Base-by-base conservation (phyloP, 2,329 filamentous ascomycete species). In the Cladosporium sp. region DNA sequence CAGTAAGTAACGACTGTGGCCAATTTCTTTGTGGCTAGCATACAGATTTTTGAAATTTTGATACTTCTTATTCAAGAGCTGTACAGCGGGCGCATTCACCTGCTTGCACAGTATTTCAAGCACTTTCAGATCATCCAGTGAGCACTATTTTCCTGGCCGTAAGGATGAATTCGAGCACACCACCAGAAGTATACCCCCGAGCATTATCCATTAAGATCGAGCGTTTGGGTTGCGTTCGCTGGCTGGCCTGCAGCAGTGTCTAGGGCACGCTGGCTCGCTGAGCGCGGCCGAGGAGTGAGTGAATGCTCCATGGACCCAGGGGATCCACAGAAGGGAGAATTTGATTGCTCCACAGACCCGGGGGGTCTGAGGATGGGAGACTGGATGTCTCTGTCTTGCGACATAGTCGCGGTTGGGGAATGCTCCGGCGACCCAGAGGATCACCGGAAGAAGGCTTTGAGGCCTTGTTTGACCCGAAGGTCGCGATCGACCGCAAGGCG, bases 401-500 rank as follows among this genome's bases (percentile, higher is more conserved):
- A 44, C 38, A 44, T 44, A 44, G 38, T 44, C 6, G 38, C 18
- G 38, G 18, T n/a, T 44, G 38, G 6, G 38, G 51, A 54, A 54
- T 54, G 51, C 51, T 54, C 51, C 51, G 51, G 30, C 30, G 28
- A 54, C 51, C 51, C 26, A 28, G 51, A 15, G 51, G 51, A 54
- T 54, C 51, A 54, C 51, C 28, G 51, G 51, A 54, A 54, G 30
- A 11, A 18, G 51, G 51, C 51, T 28, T 26, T 32, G 51, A 15
- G 51, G 51, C 28, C 51, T 30, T 6, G 12, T 52, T 30, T 30
- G 49, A 52, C 49, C 49, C 24, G 49, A 52, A 52, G 24, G 51
- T 32, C 51, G 51, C 15, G 28, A 54, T 54, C 51, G 6, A 54
- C n/a, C 51, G 51, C 51, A 54, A 54, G 51, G 51, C 30, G 51